A percentile compares a stretch with the other conserved stretches of the same genome.
These are phyloP conservation scores for Diaporthe velutina DNA, from an alignment of 2,329 filamentous ascomycete genomes.

Conservation along the genomic window DNA sequence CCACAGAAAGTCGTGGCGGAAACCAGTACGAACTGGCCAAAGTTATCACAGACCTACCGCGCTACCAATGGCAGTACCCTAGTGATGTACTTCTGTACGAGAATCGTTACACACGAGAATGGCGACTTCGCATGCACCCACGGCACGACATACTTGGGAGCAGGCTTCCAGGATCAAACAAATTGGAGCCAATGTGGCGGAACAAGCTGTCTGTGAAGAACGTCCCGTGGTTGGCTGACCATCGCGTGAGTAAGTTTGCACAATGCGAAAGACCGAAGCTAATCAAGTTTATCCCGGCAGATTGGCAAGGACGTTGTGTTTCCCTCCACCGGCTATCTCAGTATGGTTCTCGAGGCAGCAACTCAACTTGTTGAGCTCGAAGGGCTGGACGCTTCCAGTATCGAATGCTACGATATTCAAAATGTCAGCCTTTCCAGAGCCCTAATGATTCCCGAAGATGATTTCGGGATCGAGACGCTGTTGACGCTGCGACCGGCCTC, in stretches of 20 bases:
- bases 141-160: slow-evolving; percentile 46
- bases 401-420: neutral
- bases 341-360: slow-evolving; percentile 25
- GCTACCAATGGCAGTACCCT: slow-evolving; percentile 37
- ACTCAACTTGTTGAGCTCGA: neutral
- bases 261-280: too few relatives aligned
- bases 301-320: slow-evolving; percentile 17
- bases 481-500: neutral
- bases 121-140: slow-evolving; percentile 43
- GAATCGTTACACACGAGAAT: slow-evolving; percentile 34
- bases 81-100: slow-evolving; percentile 30
- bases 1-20: neutral
- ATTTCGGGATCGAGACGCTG: neutral
- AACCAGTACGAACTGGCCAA: slow-evolving; percentile 5
- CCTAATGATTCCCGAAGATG: neutral
- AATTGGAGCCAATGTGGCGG: slow-evolving; percentile 28
- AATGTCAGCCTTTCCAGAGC: neutral
- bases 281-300: too few relatives aligned
- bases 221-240: slow-evolving; percentile 30
- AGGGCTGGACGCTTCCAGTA: neutral
- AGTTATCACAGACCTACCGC: slow-evolving; percentile 33
- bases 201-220: slow-evolving; percentile 3
- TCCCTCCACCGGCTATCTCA: slow-evolving; percentile 9
- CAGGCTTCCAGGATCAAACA: neutral
- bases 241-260: slow-evolving; percentile 28